Evolutionary conservation across 805 yeast species (phyloP), one percentile per base, ranked within the genome.

Genomic region (Starmerella sirachaensis): DNA sequence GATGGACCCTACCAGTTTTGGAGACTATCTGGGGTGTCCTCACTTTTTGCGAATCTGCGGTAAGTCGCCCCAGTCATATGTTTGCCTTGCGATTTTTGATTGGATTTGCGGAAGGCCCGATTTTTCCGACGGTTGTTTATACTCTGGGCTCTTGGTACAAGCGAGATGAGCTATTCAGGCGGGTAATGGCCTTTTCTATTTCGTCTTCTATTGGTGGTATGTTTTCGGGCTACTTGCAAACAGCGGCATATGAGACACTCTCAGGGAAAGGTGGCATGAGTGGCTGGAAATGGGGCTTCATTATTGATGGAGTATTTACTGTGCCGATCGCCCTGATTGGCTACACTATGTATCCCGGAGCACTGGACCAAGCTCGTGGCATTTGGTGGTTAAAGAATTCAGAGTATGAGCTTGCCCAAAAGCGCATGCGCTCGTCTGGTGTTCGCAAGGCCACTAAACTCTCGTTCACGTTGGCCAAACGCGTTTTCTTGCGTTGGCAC

Each of bases 271-370:
- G 58, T 11, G 74, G 73, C 1, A 46, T 50, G 7, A 42, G 45
- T 64, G 76, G 42, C 63, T 76, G 83, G 83, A 66, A 74, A 55
- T 76, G 82, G 83, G 67, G 74, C 58, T 73, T 72, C 49, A 65
- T 76, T 34, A 65, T 76, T 38, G 81, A 77, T 54, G 78, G 81
- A 18, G 58, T 75, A 38, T 54, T 65, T 32, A 56, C 62, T 4
- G 46, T 62, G 14, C 61, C 58, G 3, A 55, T 63, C 13, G 69
- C 67, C 0, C 12, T 63, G 3, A 28, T 51, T 9, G 68, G 68
- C 0, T 55, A 61, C 42, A 59, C 65, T 37, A 53, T 63, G 4
- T 61, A 70, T 35, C 78, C 77, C 5, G 76, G 72, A 29, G 72
- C 77, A 16, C 80, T 65, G 57, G 69, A 69, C 14, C 53, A 48